Evolutionary conservation across 1,284 basidiomycete species (phyloP).

Genomic region (Cryptococcus sp.): DNA sequence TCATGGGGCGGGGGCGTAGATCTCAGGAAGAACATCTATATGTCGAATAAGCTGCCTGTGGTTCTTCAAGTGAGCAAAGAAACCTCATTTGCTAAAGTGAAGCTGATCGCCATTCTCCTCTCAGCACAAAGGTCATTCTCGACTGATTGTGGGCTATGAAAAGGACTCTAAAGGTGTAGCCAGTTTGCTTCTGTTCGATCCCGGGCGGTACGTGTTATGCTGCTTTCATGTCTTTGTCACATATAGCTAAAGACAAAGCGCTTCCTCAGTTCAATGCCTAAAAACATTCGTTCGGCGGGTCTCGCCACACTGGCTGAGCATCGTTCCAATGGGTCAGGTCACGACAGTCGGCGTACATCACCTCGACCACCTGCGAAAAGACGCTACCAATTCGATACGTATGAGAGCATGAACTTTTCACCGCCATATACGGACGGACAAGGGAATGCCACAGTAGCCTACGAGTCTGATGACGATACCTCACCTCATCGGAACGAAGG

Average conservation of each 20-base stretch:
- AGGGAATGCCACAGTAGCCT: conserved; percentile 7
- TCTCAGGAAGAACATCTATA: conserved; percentile 49
- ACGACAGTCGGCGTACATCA: neutral
- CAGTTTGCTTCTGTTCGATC: conserved; percentile 74
- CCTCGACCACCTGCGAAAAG: neutral
- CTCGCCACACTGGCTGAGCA: conserved; percentile 23
- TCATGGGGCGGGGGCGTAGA: conserved; percentile 19
- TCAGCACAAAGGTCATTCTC: conserved; percentile 77
- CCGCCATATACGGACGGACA: conserved; percentile 33
- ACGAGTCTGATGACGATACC: conserved; percentile 1
- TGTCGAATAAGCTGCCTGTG: conserved; percentile 69
- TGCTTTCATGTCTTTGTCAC: neutral
- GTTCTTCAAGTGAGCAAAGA: conserved; percentile 60
- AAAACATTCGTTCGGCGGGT: conserved; percentile 45
- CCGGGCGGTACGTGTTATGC: conserved; percentile 61
- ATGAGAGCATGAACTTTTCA: conserved; percentile 27
- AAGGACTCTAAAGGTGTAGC: conserved; percentile 60
- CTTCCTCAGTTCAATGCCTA: conserved; percentile 34
- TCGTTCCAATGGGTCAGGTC: neutral
- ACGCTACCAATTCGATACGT: conserved; percentile 10
- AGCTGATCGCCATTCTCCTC: neutral
- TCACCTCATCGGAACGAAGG: conserved; percentile 6
- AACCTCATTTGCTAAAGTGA: neutral
- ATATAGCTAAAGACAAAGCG: conserved; percentile 9
- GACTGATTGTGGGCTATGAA: conserved; percentile 82